These are phyloP conservation scores for Fusarium udum DNA, from an alignment of 2,329 filamentous ascomycete genomes.

Conservation along the genomic window DNA sequence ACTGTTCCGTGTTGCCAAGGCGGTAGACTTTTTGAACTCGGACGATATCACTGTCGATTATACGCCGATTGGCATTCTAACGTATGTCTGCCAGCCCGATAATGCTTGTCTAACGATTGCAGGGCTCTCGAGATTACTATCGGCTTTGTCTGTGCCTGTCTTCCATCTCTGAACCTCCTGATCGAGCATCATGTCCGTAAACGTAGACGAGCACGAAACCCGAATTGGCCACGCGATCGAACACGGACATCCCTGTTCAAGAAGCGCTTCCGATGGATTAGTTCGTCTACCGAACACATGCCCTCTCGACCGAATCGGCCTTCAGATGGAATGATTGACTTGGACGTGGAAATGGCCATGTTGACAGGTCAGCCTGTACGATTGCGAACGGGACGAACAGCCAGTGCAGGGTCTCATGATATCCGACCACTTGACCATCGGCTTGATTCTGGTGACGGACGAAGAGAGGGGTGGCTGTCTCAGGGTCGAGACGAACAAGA, in stretches of 20 bases:
- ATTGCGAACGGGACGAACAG: not conserved
- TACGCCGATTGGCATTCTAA: conserved; percentile 26
- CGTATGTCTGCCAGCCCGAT: not conserved
- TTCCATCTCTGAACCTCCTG: conserved; percentile 32
- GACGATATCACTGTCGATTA: conserved; percentile 35
- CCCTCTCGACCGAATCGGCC: not conserved
- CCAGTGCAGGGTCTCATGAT: conserved; percentile 1
- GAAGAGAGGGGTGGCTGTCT: conserved; percentile 31
- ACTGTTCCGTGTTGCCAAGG: conserved; percentile 14
- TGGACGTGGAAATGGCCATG: conserved; percentile 38
- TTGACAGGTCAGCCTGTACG: conserved; percentile 28
- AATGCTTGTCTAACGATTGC: not conserved
- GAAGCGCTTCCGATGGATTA: conserved; percentile 26
- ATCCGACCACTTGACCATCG: conserved; percentile 16
- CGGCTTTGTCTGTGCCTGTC: conserved; percentile 38
- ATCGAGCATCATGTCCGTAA: conserved; percentile 25
- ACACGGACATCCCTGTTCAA: not conserved
- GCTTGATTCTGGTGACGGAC: conserved; percentile 28
- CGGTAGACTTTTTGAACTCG: conserved; percentile 25
- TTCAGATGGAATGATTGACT: conserved; percentile 18
- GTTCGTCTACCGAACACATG: conserved; percentile 13
- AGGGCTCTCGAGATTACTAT: conserved; percentile 34
- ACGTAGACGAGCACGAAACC: conserved; percentile 4
- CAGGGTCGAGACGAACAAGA: not conserved
- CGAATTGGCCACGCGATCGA: not conserved